These are phyloP conservation scores for Colletotrichum zoysiae DNA, from an alignment of 2,329 filamentous ascomycete genomes.

Conservation along the genomic window DNA sequence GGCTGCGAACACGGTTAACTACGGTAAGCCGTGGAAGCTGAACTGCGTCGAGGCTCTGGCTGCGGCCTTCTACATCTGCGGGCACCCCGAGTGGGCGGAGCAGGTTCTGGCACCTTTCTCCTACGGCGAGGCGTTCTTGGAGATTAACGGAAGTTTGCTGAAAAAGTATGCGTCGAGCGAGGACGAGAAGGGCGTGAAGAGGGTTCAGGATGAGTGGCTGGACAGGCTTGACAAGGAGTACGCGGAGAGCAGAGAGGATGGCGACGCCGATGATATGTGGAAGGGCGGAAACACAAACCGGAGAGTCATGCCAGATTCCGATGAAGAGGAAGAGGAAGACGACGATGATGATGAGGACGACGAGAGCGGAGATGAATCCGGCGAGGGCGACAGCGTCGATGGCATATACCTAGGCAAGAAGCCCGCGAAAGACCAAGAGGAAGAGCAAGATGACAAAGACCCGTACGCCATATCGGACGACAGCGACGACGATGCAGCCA, in stretches of 20 bases:
- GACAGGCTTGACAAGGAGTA: slow-evolving; percentile 92
- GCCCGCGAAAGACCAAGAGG: slow-evolving; percentile 54
- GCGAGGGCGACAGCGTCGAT: slow-evolving; percentile 62
- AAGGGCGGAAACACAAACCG: slow-evolving; percentile 90
- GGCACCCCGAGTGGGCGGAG: slow-evolving; percentile 90
- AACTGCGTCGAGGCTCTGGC: slow-evolving; percentile 97
- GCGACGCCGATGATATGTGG: slow-evolving; percentile 83
- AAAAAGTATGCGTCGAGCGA: slow-evolving; percentile 87
- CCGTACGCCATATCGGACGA: slow-evolving; percentile 84
- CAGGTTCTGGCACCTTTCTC: slow-evolving; percentile 86
- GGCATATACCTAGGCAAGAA: slow-evolving; percentile 73
- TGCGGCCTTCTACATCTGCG: slow-evolving; percentile 93
- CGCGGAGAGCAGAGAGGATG: slow-evolving; percentile 78
- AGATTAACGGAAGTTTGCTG: slow-evolving; percentile 88
- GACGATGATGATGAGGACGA: slow-evolving; percentile 62
- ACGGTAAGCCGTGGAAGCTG: slow-evolving; percentile 92
- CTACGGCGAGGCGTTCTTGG: slow-evolving; percentile 88
- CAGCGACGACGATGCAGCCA: slow-evolving; percentile 83
- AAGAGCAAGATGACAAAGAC: slow-evolving; percentile 68
- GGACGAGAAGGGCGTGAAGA: slow-evolving; percentile 86
- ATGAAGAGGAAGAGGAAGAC: slow-evolving; percentile 65
- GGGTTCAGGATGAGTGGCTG: slow-evolving; percentile 88
- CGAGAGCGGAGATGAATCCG: slow-evolving; percentile 59
- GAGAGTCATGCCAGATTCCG: slow-evolving; percentile 63
- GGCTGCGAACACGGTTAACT: slow-evolving; percentile 96